Evolutionary conservation across 225 moss, liverwort and hornwort species (phyloP).

Genomic region (Straminergon stramineum): DNA sequence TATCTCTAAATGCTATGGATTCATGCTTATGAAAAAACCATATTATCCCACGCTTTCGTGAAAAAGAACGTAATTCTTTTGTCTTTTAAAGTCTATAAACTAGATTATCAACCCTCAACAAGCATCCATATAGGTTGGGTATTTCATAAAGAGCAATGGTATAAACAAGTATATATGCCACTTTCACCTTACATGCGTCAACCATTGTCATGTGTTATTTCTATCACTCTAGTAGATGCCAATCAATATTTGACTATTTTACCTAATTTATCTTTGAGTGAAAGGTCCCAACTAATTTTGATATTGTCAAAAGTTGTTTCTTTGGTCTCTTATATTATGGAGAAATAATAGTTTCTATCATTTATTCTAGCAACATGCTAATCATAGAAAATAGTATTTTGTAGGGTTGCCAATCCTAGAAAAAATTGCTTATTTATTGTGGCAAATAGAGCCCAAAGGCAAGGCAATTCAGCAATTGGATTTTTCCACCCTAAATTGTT

Average conservation of each 20-base stretch:
- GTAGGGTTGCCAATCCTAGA: accelerated
- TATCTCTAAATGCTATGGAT: background rate
- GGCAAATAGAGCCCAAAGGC: background rate
- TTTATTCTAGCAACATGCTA: background rate
- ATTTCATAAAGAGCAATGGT: background rate
- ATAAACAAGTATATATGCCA: background rate
- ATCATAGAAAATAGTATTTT: background rate
- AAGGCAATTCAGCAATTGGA: background rate
- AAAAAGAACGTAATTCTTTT: background rate
- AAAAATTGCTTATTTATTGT: background rate
- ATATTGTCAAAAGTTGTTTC: background rate
- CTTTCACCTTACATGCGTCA: background rate
- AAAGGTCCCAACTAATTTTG: background rate
- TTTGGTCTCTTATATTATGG: too few species aligned
- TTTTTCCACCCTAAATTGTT: background rate
- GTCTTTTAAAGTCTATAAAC: background rate
- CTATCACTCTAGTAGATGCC: background rate
- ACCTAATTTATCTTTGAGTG: background rate
- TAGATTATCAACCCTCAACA: background rate
- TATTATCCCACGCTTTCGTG: accelerated
- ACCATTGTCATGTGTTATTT: background rate
- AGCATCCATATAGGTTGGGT: background rate
- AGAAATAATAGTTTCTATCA: background rate
- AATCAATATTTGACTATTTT: background rate
- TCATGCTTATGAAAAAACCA: background rate